Evolutionary conservation across 140 eudicot species (phyloP).

Genomic region (Anethum foeniculum): DNA sequence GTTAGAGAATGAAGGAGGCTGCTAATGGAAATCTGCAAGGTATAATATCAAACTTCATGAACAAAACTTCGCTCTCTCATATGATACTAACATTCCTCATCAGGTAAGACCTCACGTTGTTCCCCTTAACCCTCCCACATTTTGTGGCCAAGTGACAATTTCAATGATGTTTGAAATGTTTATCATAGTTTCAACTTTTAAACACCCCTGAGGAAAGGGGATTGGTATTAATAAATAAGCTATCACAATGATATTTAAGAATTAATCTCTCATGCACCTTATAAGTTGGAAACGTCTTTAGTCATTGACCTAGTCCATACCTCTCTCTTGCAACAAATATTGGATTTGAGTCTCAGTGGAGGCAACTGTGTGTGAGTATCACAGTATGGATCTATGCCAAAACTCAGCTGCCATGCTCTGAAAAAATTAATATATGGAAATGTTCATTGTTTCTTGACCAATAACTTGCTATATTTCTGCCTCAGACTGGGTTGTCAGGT

Average conservation of each 20-base stretch:
- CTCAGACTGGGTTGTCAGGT: slow-evolving; percentile 91
- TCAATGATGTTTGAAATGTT: neutral
- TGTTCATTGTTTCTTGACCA: neutral
- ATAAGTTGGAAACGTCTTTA: neutral
- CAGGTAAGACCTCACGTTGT: slow-evolving; percentile 44
- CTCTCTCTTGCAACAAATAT: neutral
- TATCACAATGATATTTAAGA: no score
- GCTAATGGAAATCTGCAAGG: slow-evolving; percentile 83
- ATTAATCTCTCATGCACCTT: neutral
- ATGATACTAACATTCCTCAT: slow-evolving; percentile 94
- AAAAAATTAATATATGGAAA: neutral
- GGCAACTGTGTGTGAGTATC: neutral
- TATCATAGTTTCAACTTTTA: no score
- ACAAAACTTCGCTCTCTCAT: slow-evolving; percentile 62
- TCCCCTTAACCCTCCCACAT: neutral
- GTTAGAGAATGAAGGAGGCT: slow-evolving; percentile 72
- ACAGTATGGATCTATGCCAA: neutral
- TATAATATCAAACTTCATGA: slow-evolving; percentile 52
- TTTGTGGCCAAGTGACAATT: no score
- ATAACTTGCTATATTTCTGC: slow-evolving; percentile 3
- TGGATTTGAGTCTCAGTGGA: neutral
- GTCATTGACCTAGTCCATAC: neutral
- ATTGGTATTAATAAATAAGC: no score
- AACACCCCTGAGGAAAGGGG: no score
- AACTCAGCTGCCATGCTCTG: neutral